Percentiles rank a stretch among this genome's conserved stretches.
These are phyloP conservation scores for Trichoderma gamsii DNA, from an alignment of 495 filamentous ascomycete species.

Conservation along the genomic window DNA sequence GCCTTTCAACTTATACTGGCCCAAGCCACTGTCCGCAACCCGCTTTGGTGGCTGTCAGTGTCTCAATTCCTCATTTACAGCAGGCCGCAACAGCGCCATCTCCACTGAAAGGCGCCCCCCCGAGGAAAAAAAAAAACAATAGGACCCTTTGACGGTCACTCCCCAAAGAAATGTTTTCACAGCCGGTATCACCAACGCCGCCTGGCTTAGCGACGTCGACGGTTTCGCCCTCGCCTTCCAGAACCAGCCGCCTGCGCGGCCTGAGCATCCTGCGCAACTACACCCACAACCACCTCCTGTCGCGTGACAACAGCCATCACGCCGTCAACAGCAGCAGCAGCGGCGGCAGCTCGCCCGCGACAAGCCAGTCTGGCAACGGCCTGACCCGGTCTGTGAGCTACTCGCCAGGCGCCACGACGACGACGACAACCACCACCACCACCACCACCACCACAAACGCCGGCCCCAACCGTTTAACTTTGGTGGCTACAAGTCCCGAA, in stretches of 20 bases:
- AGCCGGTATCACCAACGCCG: constrained; percentile 15
- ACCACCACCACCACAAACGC: constrained; percentile 25
- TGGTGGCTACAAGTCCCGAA: constrained; percentile 7
- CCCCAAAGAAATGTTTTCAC: constrained; percentile 14
- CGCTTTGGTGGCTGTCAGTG: background rate
- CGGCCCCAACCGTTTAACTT: constrained; percentile 18
- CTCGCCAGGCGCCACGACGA: constrained; percentile 10
- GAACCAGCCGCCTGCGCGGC: constrained; percentile 51
- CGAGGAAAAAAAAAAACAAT: background rate
- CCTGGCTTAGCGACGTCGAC: constrained; percentile 10
- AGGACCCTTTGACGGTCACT: too few species aligned
- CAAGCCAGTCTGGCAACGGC: constrained; percentile 19
- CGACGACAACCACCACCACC: constrained; percentile 19
- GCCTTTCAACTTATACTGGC: background rate
- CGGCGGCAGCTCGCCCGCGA: constrained; percentile 21
- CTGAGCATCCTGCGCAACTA: constrained; percentile 70
- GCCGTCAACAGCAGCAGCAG: constrained; percentile 26
- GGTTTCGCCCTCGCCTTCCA: background rate
- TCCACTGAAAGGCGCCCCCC: constrained; percentile 5
- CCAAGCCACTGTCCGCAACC: background rate
- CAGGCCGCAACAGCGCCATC: background rate
- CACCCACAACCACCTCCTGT: constrained; percentile 58
- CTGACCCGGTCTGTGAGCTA: constrained; percentile 22
- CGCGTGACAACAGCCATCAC: constrained; percentile 42
- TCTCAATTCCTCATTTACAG: constrained; percentile 7